phyloP scores from a whole-genome alignment of 169 alveolate genomes.

The Plasmodium billcollinsi region DNA sequence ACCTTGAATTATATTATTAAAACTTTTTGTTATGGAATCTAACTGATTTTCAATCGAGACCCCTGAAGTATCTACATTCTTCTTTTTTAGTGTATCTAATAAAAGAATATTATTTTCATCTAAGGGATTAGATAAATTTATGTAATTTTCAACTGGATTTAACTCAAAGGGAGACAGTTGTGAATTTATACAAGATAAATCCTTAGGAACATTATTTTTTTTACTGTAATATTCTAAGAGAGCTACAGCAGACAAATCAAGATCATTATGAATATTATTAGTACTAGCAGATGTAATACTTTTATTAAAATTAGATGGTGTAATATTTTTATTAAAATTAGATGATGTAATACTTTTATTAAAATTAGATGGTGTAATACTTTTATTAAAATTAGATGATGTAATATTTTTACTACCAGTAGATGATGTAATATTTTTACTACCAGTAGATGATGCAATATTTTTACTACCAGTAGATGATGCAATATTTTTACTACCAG shows the following conservation, averaged over 20 bases:
- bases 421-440: background rate
- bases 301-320: no score
- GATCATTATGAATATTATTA: conserved; percentile 15
- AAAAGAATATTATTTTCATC: conserved; percentile 10
- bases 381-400: background rate
- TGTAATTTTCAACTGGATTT: background rate
- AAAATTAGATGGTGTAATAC: no score
- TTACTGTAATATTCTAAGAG: conserved; percentile 27
- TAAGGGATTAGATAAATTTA: conserved; percentile 1
- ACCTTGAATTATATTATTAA: background rate
- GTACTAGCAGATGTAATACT: no score
- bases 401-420: no score
- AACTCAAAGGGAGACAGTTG: background rate
- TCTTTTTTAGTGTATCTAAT: conserved; percentile 3
- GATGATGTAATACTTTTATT: background rate
- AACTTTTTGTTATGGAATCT: background rate
- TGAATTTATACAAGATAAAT: conserved; percentile 18
- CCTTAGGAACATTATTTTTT: conserved; percentile 9
- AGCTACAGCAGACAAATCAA: background rate
- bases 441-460: no score
- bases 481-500: no score
- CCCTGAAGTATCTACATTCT: background rate
- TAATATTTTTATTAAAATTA: background rate
- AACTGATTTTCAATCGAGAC: no score
- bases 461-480: background rate